Percentiles rank a stretch among this genome's conserved stretches.
Conservation (phyloP, 139 green algal genomes). For the Haematococcus lacustris region DNA sequence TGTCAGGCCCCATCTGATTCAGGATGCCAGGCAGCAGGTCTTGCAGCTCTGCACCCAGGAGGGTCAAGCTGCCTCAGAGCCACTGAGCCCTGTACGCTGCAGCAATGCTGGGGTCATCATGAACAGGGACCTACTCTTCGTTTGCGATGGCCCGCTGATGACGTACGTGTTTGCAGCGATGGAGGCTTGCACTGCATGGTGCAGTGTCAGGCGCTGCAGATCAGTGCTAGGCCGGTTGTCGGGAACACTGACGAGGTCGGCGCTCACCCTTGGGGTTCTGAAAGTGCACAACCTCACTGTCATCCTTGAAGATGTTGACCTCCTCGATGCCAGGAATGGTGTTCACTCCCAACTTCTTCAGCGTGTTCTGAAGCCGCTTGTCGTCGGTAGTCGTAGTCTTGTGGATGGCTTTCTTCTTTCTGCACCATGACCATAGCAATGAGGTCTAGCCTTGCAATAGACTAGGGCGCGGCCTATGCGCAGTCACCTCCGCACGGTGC, state of each 20-base stretch:
- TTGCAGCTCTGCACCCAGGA: slow-evolving; percentile 67
- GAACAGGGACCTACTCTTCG: slow-evolving; percentile 54
- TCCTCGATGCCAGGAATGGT: slow-evolving; percentile 99
- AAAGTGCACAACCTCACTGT: slow-evolving; percentile 90
- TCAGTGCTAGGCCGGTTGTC: too few relatives aligned
- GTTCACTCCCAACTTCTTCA: slow-evolving; percentile 98
- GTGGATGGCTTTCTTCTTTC: slow-evolving; percentile 98
- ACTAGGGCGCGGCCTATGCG: too few relatives aligned
- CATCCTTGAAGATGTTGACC: slow-evolving; percentile 95
- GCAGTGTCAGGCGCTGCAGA: too few relatives aligned
- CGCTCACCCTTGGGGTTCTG: slow-evolving; percentile 89
- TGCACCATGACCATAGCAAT: slow-evolving; percentile 33
- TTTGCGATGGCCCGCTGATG: slow-evolving; percentile 77
- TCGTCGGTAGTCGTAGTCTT: slow-evolving; percentile 94
- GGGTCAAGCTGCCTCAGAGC: too few relatives aligned
- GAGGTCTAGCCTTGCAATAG: too few relatives aligned
- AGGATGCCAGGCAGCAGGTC: slow-evolving; percentile 78
- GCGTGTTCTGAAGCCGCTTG: slow-evolving; percentile 92
- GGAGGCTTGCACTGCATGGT: slow-evolving; percentile 97
- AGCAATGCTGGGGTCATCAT: too few relatives aligned
- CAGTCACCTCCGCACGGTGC: slow-evolving; percentile 74
- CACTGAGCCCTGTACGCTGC: too few relatives aligned
- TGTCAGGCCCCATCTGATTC: slow-evolving; percentile 78
- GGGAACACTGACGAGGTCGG: too few relatives aligned
- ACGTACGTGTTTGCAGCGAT: slow-evolving; percentile 99